A percentile compares a stretch with the other conserved stretches of the same genome.
Conservation (phyloP, 805 yeast genomes). For the Tetrapisispora namnaoensis region DNA sequence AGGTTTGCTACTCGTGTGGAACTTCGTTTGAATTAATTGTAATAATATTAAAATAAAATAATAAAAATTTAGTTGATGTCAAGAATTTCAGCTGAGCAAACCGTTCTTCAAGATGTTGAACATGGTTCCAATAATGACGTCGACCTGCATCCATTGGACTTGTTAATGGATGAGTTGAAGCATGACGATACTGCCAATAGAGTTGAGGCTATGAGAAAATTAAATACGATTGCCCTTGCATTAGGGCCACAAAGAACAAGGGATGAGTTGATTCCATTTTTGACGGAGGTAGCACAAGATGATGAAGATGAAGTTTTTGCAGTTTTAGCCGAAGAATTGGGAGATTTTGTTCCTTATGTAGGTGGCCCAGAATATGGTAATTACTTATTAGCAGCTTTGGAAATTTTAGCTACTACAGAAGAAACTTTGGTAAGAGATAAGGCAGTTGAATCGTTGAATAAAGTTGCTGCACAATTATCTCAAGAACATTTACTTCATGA, state of each 20-base stretch:
- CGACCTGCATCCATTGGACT: constrained; percentile 82
- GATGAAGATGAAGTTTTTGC: constrained; percentile 98
- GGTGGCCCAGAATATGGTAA: constrained; percentile 71
- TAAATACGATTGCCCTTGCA: constrained; percentile 91
- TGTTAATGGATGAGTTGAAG: constrained; percentile 91
- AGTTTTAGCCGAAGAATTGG: constrained; percentile 83
- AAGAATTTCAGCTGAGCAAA: background rate
- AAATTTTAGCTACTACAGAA: constrained; percentile 81
- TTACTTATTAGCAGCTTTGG: constrained; percentile 54
- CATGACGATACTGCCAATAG: constrained; percentile 93
- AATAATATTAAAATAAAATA: no score
- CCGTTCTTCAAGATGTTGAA: background rate
- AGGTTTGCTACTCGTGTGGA: no score
- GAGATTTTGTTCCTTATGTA: constrained; percentile 74
- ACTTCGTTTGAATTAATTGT: no score
- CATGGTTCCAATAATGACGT: constrained; percentile 16
- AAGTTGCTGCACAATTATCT: constrained; percentile 53
- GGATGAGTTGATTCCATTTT: constrained; percentile 78
- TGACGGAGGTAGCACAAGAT: constrained; percentile 78
- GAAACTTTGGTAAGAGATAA: constrained; percentile 94
- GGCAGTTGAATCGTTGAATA: constrained; percentile 79
- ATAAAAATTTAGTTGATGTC: background rate
- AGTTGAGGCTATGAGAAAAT: constrained; percentile 86
- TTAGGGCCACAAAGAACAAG: constrained; percentile 90
- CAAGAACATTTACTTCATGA: constrained; percentile 53